Conservation (phyloP, 169 alveolate species). For the Haemoproteus tartakovskyi region DNA sequence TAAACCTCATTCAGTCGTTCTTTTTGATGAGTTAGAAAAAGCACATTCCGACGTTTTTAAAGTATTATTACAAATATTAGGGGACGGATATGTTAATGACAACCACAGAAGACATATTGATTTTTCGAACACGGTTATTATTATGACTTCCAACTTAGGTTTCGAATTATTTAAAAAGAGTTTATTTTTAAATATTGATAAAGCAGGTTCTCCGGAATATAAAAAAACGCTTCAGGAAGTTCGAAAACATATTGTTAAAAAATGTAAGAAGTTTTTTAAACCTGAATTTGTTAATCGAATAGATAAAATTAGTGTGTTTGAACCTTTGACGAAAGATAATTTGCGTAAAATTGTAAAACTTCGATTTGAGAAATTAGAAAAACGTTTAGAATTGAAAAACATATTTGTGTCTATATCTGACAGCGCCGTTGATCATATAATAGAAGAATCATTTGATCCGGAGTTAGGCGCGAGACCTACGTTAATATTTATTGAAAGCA, state of each 20-base stretch:
- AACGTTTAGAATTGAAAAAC: conserved; percentile 57
- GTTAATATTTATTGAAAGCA: conserved; percentile 62
- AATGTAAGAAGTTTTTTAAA: conserved; percentile 61
- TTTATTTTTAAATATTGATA: conserved; percentile 62
- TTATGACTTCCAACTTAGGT: conserved; percentile 80
- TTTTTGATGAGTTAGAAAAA: conserved; percentile 64
- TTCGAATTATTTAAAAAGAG: conserved; percentile 68
- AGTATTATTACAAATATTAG: conserved; percentile 59
- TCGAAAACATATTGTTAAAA: conserved; percentile 53
- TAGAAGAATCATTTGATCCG: conserved; percentile 61
- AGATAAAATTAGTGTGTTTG: conserved; percentile 74
- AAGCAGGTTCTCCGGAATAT: conserved; percentile 37
- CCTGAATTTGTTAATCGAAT: conserved; percentile 82
- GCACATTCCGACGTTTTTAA: conserved; percentile 65
- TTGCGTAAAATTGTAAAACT: conserved; percentile 68
- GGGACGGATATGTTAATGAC: conserved; percentile 65
- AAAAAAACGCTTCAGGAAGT: conserved; percentile 32
- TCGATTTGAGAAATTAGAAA: conserved; percentile 54
- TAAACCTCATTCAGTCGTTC: conserved; percentile 66
- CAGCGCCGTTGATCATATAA: conserved; percentile 47
- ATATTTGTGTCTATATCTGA: conserved; percentile 31
- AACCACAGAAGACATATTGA: conserved; percentile 78
- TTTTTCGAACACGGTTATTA: conserved; percentile 74
- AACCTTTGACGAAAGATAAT: conserved; percentile 59
- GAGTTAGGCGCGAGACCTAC: conserved; percentile 67